Base-by-base conservation (phyloP, 768 basidiomycete genomes). In the Amanita fuliginea region DNA sequence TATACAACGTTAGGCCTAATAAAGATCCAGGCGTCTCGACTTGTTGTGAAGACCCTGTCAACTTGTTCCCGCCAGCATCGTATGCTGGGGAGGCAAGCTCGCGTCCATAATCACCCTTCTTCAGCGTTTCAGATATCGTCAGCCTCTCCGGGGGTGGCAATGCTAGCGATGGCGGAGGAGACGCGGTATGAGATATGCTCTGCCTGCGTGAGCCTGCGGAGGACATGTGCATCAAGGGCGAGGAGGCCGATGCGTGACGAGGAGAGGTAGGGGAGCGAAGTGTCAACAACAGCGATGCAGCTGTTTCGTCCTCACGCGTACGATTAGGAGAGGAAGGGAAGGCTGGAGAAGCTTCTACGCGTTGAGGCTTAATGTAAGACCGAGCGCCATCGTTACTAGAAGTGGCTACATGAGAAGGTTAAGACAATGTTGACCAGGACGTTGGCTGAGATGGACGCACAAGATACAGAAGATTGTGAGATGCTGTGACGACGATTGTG, bases 221-320 rank as follows among this genome's bases (percentile, higher is more conserved):
- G 33, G 52, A 49, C 26, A 42, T 33, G n/a, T 34, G 33, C 19
- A 30, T 19, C 24, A 37, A 24, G 3, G 47, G 26, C 19, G 54
- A 30, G 26, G 52, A 22, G 46, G 44, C 13, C 10, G 48, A 22
- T 4, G 18, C 6, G 14, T 53, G 37, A 3, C 26, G 55, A 10
- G 58, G 58, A 30, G 41, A 34, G 4, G 41, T 24, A 8, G 48
- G 48, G 1, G 48, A 52, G 52, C 7, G 71, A 67, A 33, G 68
- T 53, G 83, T 79, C 34, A 86, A 62, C 11, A 85, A 61, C 52
- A 86, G 65, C 3, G 83, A 77, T 13, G 83, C 83, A 0, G 83
- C 83, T 0, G 70, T 73, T 64, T 86, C 80, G 58, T 87, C 84
- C 47, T 86, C 84, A 0, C 79, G 75, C 4, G 78, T 77, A 42